Conservation (phyloP, 495 filamentous ascomycete species). For the Oidiodendron maius region DNA sequence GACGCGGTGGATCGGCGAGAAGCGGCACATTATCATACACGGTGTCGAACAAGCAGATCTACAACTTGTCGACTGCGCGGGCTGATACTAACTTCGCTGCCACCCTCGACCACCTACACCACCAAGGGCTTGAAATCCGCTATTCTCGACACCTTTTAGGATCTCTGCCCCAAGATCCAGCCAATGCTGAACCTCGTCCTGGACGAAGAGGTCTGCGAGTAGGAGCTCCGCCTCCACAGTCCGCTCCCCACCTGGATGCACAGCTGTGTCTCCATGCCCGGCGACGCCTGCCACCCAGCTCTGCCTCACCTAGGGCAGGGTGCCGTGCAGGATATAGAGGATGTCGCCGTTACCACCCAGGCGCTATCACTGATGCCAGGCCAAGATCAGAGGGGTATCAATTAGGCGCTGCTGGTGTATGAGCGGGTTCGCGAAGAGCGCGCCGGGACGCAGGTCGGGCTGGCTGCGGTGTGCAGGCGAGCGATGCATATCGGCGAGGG, state of each 20-base stretch:
- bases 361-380: slow-evolving; percentile 51
- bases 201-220: slow-evolving; percentile 75
- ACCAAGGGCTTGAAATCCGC: slow-evolving; percentile 61
- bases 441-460: slow-evolving; percentile 63
- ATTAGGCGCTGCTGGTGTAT: slow-evolving; percentile 62
- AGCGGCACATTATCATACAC: slow-evolving; percentile 77
- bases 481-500: slow-evolving; percentile 69
- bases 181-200: slow-evolving; percentile 71
- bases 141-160: slow-evolving; percentile 62
- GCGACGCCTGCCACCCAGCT: slow-evolving; percentile 76
- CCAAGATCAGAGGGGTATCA: slow-evolving; percentile 46
- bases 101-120: slow-evolving; percentile 70
- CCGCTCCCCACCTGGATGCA: slow-evolving; percentile 66
- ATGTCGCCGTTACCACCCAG: slow-evolving; percentile 63
- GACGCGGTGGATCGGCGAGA: slow-evolving; percentile 72
- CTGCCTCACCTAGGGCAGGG: slow-evolving; percentile 66
- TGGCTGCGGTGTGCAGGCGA: slow-evolving; percentile 59
- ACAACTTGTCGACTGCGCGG: slow-evolving; percentile 72
- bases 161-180: slow-evolving; percentile 66
- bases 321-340: slow-evolving; percentile 77
- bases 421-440: slow-evolving; percentile 67
- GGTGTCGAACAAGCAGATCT: slow-evolving; percentile 65
- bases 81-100: slow-evolving; percentile 68
- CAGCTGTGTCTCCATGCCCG: slow-evolving; percentile 58
- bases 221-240: slow-evolving; percentile 67